Conservation (phyloP, 495 filamentous ascomycete genomes). For the Hypoxylon lienhwacheense region DNA sequence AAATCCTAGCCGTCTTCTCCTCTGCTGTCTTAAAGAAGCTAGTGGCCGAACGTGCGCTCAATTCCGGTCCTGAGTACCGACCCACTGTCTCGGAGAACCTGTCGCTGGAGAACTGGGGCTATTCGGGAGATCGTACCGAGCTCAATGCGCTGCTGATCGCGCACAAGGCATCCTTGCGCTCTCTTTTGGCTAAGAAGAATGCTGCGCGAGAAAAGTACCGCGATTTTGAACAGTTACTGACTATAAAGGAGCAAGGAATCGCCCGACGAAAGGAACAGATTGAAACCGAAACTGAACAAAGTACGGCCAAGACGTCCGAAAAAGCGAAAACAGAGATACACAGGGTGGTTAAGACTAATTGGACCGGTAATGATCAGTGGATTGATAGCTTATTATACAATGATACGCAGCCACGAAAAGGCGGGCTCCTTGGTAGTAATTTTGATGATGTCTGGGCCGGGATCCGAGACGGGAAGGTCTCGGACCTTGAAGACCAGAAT, state of each 20-base stretch:
- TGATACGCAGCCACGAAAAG: conserved; percentile 58
- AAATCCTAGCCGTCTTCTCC: conserved; percentile 78
- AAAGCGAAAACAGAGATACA: conserved; percentile 47
- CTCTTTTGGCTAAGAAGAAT: conserved; percentile 57
- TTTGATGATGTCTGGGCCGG: conserved; percentile 70
- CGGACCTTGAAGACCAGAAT: conserved; percentile 51
- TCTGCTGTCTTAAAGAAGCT: conserved; percentile 74
- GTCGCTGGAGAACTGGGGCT: conserved; percentile 63
- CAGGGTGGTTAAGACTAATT: conserved; percentile 64
- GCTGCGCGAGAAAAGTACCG: conserved; percentile 52
- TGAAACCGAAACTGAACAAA: conserved; percentile 26
- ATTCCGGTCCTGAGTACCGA: conserved; percentile 41
- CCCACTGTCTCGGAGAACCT: conserved; percentile 57
- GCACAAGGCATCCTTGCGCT: conserved; percentile 65
- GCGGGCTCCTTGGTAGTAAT: conserved; percentile 62
- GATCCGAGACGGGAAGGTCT: conserved; percentile 57
- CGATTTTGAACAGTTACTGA: conserved; percentile 62
- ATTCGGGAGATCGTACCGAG: conserved; percentile 60
- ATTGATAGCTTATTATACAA: conserved; percentile 66
- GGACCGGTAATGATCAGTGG: conserved; percentile 73
- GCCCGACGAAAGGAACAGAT: conserved; percentile 48
- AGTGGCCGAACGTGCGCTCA: conserved; percentile 49
- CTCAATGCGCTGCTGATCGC: conserved; percentile 70
- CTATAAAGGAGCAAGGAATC: conserved; percentile 49
- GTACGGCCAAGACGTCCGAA: conserved; percentile 38